Conservation (phyloP, 2,329 filamentous ascomycete species). For the Epichloe festucae region DNA sequence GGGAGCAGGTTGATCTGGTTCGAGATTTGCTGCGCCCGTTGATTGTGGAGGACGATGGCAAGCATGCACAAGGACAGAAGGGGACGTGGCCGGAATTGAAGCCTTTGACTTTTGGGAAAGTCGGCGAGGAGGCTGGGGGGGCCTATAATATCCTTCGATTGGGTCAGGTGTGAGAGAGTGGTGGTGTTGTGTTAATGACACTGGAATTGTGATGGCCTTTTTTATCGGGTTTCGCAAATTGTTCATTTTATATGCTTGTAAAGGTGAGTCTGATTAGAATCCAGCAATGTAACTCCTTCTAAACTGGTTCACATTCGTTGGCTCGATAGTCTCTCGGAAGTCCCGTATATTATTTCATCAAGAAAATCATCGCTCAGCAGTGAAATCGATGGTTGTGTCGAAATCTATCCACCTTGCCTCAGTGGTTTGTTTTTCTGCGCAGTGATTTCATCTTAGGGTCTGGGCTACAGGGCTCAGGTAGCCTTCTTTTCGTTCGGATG, state of each 20-base stretch:
- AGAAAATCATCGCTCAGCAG: neutral
- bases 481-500: neutral
- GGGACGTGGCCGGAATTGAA: slow-evolving; percentile 7
- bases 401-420: no score
- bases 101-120: slow-evolving; percentile 11
- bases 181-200: neutral
- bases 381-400: no score
- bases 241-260: neutral
- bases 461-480: neutral
- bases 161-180: neutral
- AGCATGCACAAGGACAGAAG: neutral
- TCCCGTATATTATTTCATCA: neutral
- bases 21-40: slow-evolving; percentile 14
- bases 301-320: neutral
- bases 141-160: slow-evolving; percentile 7
- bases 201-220: neutral
- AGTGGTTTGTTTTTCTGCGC: neutral
- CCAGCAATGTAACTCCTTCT: neutral
- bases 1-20: slow-evolving; percentile 13
- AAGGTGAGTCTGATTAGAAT: neutral
- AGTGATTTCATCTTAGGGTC: neutral
- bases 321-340: neutral
- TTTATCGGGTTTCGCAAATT: no score
- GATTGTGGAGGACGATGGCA: slow-evolving; percentile 2
- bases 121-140: neutral